Conservation (phyloP, 2,329 filamentous ascomycete species). For the Cytospora schulzeri region DNA sequence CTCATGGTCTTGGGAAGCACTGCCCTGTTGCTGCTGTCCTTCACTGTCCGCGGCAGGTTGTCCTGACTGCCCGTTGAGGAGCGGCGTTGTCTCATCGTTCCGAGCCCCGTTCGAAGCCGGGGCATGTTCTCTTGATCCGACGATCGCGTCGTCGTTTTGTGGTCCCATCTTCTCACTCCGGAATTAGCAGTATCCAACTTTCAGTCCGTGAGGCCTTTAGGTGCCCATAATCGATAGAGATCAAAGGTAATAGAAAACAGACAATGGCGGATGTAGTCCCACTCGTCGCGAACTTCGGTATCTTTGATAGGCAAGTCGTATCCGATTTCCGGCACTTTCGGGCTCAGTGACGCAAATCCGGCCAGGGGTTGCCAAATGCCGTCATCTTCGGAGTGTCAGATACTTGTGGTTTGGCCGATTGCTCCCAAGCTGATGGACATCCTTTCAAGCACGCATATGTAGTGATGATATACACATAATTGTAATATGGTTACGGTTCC, state of each 20-base stretch:
- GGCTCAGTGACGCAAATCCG: neutral
- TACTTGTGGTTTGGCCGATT: no score
- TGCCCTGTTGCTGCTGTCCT: slow-evolving; percentile 12
- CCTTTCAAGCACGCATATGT: no score
- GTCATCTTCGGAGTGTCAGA: neutral
- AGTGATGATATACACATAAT: neutral
- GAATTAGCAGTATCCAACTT: neutral
- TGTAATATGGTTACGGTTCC: neutral
- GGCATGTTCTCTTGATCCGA: slow-evolving; percentile 24
- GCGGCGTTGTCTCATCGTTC: slow-evolving; percentile 27
- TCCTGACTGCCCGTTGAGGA: slow-evolving; percentile 24
- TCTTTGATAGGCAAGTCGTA: neutral
- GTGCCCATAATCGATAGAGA: neutral
- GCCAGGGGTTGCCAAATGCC: neutral
- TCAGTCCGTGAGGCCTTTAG: neutral
- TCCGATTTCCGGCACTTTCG: neutral
- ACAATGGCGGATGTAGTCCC: neutral
- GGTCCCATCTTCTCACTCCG: slow-evolving; percentile 12
- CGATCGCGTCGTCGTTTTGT: slow-evolving; percentile 6
- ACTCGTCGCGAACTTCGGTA: neutral
- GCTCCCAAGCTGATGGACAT: no score
- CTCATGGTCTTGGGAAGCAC: slow-evolving; percentile 43
- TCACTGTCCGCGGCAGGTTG: neutral
- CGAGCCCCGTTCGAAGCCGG: slow-evolving; percentile 9
- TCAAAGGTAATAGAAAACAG: neutral